These are phyloP conservation scores for Mycena floridula DNA, from an alignment of 768 basidiomycete species.

Conservation along the genomic window DNA sequence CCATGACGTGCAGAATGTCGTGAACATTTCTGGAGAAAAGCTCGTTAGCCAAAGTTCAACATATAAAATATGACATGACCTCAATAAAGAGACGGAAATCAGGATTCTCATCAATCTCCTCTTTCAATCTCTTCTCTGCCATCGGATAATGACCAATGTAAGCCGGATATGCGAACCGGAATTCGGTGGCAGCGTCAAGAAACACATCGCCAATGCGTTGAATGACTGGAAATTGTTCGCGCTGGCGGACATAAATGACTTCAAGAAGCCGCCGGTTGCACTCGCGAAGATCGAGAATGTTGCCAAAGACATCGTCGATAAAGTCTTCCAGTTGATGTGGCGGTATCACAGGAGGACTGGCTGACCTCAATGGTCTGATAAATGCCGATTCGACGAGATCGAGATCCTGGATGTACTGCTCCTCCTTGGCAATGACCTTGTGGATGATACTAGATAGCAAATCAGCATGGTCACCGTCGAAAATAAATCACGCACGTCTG, in stretches of 20 bases:
- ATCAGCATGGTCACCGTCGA: background rate
- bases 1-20: slow-evolving; percentile 31
- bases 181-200: slow-evolving; percentile 79
- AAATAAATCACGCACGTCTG: slow-evolving; percentile 49
- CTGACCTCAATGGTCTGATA: slow-evolving; percentile 40
- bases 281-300: slow-evolving; percentile 78
- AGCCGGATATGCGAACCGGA: slow-evolving; percentile 77
- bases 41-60: background rate
- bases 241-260: slow-evolving; percentile 79
- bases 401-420: slow-evolving; percentile 84
- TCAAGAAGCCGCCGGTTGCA: slow-evolving; percentile 78
- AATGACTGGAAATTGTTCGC: slow-evolving; percentile 79
- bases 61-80: slow-evolving; percentile 49
- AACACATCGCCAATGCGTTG: slow-evolving; percentile 86
- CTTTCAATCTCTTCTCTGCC: slow-evolving; percentile 81
- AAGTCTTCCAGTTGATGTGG: slow-evolving; percentile 65
- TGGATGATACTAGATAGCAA: slow-evolving; percentile 59
- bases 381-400: slow-evolving; percentile 71
- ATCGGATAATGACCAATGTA: slow-evolving; percentile 81
- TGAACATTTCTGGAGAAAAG: slow-evolving; percentile 31
- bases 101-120: slow-evolving; percentile 75
- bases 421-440: slow-evolving; percentile 83
- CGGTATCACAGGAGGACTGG: slow-evolving; percentile 38
- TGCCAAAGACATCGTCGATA: slow-evolving; percentile 84
- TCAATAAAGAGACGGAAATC: slow-evolving; percentile 82